Evolutionary conservation across 129 eudicot species (phyloP).

Genomic region (Oenanthe sinensis): DNA sequence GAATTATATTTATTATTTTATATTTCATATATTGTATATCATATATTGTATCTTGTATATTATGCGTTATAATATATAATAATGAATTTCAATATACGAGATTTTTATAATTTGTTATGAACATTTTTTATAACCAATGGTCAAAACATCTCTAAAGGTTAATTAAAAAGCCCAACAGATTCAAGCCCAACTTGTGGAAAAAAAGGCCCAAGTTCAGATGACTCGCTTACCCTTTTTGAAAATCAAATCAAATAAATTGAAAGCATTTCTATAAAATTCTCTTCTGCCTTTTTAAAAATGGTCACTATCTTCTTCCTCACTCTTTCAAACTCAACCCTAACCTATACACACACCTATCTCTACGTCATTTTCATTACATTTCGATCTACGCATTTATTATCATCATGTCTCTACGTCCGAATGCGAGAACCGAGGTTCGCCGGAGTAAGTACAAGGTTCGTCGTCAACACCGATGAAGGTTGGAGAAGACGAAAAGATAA

Average conservation of each 20-base stretch:
- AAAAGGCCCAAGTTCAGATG: neutral
- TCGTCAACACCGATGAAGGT: conserved; percentile 1
- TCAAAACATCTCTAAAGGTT: too few relatives aligned
- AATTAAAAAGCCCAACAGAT: neutral
- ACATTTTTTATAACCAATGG: too few relatives aligned
- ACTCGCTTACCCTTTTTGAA: neutral
- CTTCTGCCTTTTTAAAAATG: neutral
- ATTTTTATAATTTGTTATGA: too few relatives aligned
- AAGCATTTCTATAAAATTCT: neutral
- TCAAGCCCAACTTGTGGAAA: too few relatives aligned
- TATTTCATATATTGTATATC: too few relatives aligned
- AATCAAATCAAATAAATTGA: neutral
- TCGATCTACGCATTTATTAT: neutral
- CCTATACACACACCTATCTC: neutral
- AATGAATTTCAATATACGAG: too few relatives aligned
- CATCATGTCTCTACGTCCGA: conserved; percentile 1
- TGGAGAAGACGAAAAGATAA: conserved; percentile 59
- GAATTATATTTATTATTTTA: too few relatives aligned
- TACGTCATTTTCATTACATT: too few relatives aligned
- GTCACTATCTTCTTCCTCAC: neutral
- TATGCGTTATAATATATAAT: too few relatives aligned
- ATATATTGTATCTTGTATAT: too few relatives aligned
- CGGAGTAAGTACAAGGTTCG: conserved; percentile 11
- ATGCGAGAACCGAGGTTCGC: conserved; percentile 6
- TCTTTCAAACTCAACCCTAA: neutral